A percentile compares a stretch with the other conserved stretches of the same genome.
Evolutionary conservation across 1,139 yeast species (phyloP).

Genomic region (Arxiozyma heterogenica): DNA sequence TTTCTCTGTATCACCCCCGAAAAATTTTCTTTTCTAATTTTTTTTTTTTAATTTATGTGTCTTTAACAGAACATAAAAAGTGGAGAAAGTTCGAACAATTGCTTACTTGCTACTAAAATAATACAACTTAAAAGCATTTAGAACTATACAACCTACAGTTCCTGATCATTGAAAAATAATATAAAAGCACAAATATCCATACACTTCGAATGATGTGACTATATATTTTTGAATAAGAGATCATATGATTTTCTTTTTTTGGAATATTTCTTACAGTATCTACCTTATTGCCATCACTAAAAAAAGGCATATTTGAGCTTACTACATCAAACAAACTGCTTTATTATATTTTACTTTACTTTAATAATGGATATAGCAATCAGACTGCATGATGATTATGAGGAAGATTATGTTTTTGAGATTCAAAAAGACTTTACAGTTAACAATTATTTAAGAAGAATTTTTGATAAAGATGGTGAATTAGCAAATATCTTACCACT

Average conservation of each 20-base stretch:
- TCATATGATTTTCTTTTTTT: background rate
- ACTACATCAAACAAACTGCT: background rate
- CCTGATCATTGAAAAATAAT: too few species aligned
- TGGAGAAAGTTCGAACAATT: background rate
- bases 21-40: too few species aligned
- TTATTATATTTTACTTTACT: too few species aligned
- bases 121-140: too few species aligned
- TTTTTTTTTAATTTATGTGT: too few species aligned
- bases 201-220: background rate
- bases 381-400: constrained; percentile 75
- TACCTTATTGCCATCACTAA: too few species aligned
- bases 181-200: too few species aligned
- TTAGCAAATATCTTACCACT: constrained; percentile 51
- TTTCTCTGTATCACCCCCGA: too few species aligned
- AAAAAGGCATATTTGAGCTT: too few species aligned
- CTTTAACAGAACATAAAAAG: background rate
- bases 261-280: background rate
- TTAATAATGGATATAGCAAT: constrained; percentile 54
- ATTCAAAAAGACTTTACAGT: constrained; percentile 51
- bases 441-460: constrained; percentile 42
- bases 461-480: constrained; percentile 36
- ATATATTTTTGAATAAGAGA: background rate
- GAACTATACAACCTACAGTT: background rate
- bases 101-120: too few species aligned
- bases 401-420: constrained; percentile 84